These are phyloP conservation scores for Calonectria pseudoreteaudii DNA, from an alignment of 2,329 filamentous ascomycete genomes.

Conservation along the genomic window DNA sequence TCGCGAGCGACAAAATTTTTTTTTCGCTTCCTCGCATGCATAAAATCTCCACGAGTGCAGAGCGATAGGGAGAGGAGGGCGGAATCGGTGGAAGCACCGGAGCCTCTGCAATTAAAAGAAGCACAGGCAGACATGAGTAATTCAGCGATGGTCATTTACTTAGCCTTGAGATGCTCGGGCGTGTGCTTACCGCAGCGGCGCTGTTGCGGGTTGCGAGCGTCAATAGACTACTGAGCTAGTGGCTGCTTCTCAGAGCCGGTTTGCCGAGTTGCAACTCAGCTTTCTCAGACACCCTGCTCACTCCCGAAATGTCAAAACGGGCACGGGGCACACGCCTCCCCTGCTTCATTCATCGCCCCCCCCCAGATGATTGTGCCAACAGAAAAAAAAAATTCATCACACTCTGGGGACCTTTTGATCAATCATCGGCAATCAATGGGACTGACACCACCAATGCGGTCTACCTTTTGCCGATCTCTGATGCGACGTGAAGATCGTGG, in stretches of 20 bases:
- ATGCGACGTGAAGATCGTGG: conserved; percentile 15
- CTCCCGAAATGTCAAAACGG: conserved; percentile 10
- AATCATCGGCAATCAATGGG: conserved; percentile 12
- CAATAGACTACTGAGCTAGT: conserved; percentile 21
- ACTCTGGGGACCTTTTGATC: conserved; percentile 2
- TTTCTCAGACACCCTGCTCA: conserved; percentile 21
- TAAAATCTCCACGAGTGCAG: background rate
- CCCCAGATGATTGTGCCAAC: background rate
- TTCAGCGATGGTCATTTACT: background rate
- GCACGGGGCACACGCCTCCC: conserved; percentile 2
- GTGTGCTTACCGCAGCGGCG: conserved; percentile 6
- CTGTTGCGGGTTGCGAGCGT: conserved; percentile 9
- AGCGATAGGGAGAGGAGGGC: background rate
- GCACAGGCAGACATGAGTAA: background rate
- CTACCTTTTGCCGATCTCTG: conserved; percentile 12
- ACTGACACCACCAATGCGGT: background rate
- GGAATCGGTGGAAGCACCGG: background rate
- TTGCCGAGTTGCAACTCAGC: conserved; percentile 28
- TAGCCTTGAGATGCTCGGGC: background rate
- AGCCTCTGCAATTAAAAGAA: background rate
- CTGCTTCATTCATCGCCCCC: background rate
- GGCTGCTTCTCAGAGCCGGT: conserved; percentile 18
- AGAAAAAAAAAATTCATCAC: background rate
- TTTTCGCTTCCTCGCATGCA: background rate
- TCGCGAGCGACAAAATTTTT: background rate